Evolutionary conservation across 495 filamentous ascomycete genomes (phyloP), one percentile per base, ranked within the genome.

Genomic region (Daldinia bambusicola): DNA sequence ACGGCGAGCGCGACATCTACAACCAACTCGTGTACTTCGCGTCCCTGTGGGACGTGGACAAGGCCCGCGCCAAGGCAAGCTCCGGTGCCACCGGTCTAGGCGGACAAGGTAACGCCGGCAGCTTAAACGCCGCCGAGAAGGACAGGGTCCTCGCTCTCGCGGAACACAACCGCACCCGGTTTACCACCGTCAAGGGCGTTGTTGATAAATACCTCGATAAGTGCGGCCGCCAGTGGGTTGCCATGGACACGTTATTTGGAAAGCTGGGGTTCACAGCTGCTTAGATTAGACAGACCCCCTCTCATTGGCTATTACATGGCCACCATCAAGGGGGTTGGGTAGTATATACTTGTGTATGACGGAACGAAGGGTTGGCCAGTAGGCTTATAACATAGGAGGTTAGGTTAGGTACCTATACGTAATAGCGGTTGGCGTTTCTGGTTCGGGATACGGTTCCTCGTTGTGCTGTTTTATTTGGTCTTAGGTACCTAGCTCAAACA

Each of bases 151-250:
- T 84, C 12, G 89, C 89, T 37, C 84, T 98, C 70, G 93, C 88
- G 31, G 91, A 92, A 75, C 88, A 91, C 77, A 98, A 98, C 78
- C 82, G 91, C 34, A 83, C 82, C 37, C 79, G 93, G 74, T 98
- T 98, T 77, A 87, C 74, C 16, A 93, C 91, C 7, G 81, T 94
- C 52, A 89, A 86, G 80, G 86, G 84, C 1, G 89, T 92, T n/a
- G 93, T 96, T 10, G 93, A 93, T 66, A 89, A 80, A 76, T 96
- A 98, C 82, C 79, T 99, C 79, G 92, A 92, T 76, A 95, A 93
- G 84, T 97, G 93, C 84, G 95, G 96, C 37, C 84, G 94, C 77
- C 91, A 92, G 80, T 98, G 93, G 93, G 95, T 99, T 61, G 92
- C 92, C 63, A 99, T 98, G 95, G 93, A 95, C 80, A 88, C 83